These are phyloP conservation scores for Amoebophrya sp. DNA, from an alignment of 169 alveolate species.

Conservation along the genomic window DNA sequence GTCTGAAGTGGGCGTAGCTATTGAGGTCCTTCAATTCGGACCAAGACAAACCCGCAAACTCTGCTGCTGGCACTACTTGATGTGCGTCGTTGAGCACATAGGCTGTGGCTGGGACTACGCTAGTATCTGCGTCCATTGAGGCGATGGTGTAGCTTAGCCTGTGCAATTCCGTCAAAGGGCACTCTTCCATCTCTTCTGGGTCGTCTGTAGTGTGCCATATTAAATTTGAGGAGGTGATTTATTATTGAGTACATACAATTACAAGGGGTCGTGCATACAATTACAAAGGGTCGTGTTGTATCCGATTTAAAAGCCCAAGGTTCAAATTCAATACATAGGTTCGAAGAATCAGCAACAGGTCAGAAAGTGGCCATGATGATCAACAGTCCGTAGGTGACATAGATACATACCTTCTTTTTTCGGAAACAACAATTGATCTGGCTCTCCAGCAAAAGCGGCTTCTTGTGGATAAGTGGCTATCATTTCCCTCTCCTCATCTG, in stretches of 20 bases:
- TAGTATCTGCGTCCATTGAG: not conserved
- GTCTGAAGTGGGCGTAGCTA: not conserved
- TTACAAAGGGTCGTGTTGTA: no score
- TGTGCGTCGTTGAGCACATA: not conserved
- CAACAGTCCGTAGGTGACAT: not conserved
- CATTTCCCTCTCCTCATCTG: not conserved
- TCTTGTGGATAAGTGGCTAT: not conserved
- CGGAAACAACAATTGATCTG: not conserved
- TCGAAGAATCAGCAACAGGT: no score
- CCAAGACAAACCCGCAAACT: not conserved
- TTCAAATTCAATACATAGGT: no score
- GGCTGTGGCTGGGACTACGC: not conserved
- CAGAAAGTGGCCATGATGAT: no score
- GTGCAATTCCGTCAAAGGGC: not conserved
- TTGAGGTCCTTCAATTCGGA: not conserved
- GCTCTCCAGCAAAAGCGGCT: not conserved
- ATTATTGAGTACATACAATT: no score
- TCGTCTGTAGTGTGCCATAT: not conserved
- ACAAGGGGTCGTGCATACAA: no score
- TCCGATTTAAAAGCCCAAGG: no score
- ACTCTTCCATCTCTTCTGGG: not conserved
- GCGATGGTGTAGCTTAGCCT: not conserved
- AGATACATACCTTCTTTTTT: not conserved
- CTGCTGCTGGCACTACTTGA: not conserved
- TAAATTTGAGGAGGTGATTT: no score